These are phyloP conservation scores for Kockiozyma suomiensis DNA, from an alignment of 805 yeast species.

Conservation along the genomic window DNA sequence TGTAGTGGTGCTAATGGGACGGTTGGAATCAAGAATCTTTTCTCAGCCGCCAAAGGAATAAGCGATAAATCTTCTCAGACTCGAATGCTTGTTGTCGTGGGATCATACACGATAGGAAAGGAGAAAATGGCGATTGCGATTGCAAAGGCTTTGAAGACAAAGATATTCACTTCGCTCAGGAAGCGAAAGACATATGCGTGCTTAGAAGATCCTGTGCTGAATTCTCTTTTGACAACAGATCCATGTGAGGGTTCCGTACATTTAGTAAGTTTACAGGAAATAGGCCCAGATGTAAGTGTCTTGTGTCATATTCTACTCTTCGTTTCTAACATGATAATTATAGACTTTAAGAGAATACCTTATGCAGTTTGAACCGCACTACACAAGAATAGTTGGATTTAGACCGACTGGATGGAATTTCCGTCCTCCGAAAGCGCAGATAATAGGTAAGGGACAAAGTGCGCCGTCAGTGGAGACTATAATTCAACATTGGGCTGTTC, in stretches of 20 bases:
- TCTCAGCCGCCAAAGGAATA: background rate
- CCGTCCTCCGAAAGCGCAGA: conserved; percentile 37
- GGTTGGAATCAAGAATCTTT: conserved; percentile 6
- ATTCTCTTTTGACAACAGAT: conserved; percentile 49
- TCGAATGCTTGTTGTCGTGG: conserved; percentile 65
- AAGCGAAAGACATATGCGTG: conserved; percentile 53
- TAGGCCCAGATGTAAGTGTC: conserved; percentile 40
- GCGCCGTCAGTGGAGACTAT: conserved; percentile 15
- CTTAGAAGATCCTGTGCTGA: conserved; percentile 49
- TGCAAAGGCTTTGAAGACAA: conserved; percentile 42
- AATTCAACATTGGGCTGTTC: conserved; percentile 6
- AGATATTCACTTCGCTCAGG: conserved; percentile 49
- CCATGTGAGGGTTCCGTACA: conserved; percentile 63
- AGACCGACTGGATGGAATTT: conserved; percentile 91
- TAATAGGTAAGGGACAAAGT: conserved; percentile 15
- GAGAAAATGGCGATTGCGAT: conserved; percentile 72
- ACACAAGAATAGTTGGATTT: conserved; percentile 61
- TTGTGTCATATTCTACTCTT: no score
- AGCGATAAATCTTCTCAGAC: conserved; percentile 24
- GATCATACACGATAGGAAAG: conserved; percentile 91
- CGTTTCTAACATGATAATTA: background rate
- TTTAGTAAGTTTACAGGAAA: conserved; percentile 67
- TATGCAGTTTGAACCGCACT: conserved; percentile 50
- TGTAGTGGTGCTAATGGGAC: background rate
- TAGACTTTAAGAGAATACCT: conserved; percentile 50